Percentiles rank a stretch among this genome's conserved stretches.
phyloP scores from a whole-genome alignment of 345 rosid species.

The Pseudoturritis turrita region DNA sequence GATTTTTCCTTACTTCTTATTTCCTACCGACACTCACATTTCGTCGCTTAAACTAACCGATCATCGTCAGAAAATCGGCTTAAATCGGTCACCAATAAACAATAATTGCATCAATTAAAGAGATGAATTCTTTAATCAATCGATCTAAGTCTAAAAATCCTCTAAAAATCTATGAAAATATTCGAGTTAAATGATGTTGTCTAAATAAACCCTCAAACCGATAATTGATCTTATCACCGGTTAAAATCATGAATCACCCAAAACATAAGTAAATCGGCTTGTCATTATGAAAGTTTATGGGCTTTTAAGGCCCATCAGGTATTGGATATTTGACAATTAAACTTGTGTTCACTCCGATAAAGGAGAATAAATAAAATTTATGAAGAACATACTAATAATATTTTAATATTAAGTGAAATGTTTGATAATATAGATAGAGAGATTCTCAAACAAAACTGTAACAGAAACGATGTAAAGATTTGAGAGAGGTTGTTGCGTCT shows the following conservation, averaged over 20 bases:
- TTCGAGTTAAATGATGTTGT: not conserved
- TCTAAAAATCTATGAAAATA: not conserved
- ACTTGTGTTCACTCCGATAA: not conserved
- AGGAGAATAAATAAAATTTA: not conserved
- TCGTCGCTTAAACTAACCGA: constrained; percentile 15
- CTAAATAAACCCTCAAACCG: not conserved
- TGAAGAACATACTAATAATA: not conserved
- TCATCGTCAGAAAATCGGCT: constrained; percentile 19
- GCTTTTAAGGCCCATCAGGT: not conserved
- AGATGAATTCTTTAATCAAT: too few relatives aligned
- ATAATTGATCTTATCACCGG: not conserved
- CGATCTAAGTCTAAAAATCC: not conserved
- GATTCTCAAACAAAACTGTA: constrained; percentile 22
- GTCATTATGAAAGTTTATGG: not conserved
- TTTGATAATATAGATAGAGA: not conserved
- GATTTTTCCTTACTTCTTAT: not conserved
- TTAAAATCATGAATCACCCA: too few relatives aligned
- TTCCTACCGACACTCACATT: constrained; percentile 32
- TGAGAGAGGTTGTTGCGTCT: constrained; percentile 15
- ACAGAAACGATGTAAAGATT: not conserved
- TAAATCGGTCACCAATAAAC: not conserved
- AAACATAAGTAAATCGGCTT: not conserved
- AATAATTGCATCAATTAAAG: not conserved
- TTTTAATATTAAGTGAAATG: constrained; percentile 5
- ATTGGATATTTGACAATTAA: not conserved